Base-by-base conservation (phyloP, 192 early-diverging fungal genomes). In the Entomortierella lignicola region DNA sequence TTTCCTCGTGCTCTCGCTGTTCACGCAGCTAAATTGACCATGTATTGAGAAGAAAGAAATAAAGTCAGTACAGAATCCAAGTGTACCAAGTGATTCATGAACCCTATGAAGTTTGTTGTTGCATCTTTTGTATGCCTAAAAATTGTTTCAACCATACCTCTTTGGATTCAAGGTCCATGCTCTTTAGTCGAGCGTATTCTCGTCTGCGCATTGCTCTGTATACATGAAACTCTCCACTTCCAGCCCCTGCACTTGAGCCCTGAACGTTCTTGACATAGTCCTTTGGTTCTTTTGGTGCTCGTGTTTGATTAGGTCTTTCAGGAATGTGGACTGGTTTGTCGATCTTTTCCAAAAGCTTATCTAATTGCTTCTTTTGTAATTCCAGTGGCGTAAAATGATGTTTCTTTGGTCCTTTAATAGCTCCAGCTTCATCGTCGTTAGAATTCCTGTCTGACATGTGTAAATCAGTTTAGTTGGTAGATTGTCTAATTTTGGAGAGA, bases 151-250 rank as follows among this genome's bases (percentile, higher is more conserved):
- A 18, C 15, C 63, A 17, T 81, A 94, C 93, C 85, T 94, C 87
- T 55, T 83, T 85, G 20, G 87, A 85, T 50, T 88, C 85, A 50
- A 90, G 84, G 0, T 96, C 95, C 89, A 98, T 90, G 10, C 86
- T 69, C 65, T 95, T 92, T 34, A 95, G 64, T 47, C 97, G 85
- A 18, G 90, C 84, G 75, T 94, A 90, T 68, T 99, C 97, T 71
- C 95, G 89, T 59, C 97, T 84, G 32, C 97, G 86, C 47, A 92
- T 82, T 25, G 93, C 91, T 72, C 95, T 82, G 66, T 99, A 99
- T 1, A 96, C 94, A 81, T 97, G 96, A 61, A 99, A 99, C 72
- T 99, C 97, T 39, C 95, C 95, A 85, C 93, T 95, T 18, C 96
- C 94, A 6, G 97, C 97, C 41, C 97, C 97, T 0, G 97, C 96